A percentile compares a stretch with the other conserved stretches of the same genome.
Evolutionary conservation across 164 flowering plant species (phyloP).

Genomic region (Vitis riparia): DNA sequence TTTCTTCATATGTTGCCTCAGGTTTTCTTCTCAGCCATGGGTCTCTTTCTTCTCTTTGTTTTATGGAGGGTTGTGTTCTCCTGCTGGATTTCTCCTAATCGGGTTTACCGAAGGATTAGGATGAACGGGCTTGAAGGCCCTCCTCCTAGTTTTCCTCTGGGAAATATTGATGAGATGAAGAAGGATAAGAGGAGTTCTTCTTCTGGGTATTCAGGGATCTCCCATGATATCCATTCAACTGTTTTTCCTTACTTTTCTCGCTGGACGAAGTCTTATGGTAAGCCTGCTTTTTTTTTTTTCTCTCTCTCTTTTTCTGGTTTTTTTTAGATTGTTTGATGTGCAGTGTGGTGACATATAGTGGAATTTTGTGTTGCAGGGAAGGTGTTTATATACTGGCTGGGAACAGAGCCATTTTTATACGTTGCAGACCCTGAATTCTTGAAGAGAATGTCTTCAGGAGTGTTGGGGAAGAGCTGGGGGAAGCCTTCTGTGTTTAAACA

Average conservation of each 20-base stretch:
- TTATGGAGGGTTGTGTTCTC: conserved; percentile 16
- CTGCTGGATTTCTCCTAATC: conserved; percentile 54
- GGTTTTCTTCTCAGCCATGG: conserved; percentile 17
- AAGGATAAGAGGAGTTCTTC: conserved; percentile 13
- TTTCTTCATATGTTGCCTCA: conserved; percentile 14
- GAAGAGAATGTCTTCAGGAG: conserved; percentile 50
- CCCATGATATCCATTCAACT: conserved; percentile 69
- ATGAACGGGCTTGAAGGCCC: conserved; percentile 70
- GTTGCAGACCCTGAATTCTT: conserved; percentile 83
- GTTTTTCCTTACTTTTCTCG: conserved; percentile 69
- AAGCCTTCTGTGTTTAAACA: conserved; percentile 77
- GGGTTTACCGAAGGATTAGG: conserved; percentile 34
- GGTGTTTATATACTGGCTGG: conserved; percentile 83
- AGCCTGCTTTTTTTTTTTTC: neutral
- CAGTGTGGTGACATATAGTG: no score
- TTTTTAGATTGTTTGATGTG: no score
- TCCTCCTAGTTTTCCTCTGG: conserved; percentile 79
- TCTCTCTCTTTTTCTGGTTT: no score
- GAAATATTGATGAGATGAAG: conserved; percentile 63
- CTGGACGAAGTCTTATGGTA: conserved; percentile 75
- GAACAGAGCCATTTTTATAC: conserved; percentile 85
- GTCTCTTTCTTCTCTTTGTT: conserved; percentile 14
- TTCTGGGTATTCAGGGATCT: conserved; percentile 11
- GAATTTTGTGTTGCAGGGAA: conserved; percentile 53
- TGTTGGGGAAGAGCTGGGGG: conserved; percentile 79